Base-by-base conservation (phyloP, 176 grass and related monocot genomes). In the Echinochloa phyllopogon region DNA sequence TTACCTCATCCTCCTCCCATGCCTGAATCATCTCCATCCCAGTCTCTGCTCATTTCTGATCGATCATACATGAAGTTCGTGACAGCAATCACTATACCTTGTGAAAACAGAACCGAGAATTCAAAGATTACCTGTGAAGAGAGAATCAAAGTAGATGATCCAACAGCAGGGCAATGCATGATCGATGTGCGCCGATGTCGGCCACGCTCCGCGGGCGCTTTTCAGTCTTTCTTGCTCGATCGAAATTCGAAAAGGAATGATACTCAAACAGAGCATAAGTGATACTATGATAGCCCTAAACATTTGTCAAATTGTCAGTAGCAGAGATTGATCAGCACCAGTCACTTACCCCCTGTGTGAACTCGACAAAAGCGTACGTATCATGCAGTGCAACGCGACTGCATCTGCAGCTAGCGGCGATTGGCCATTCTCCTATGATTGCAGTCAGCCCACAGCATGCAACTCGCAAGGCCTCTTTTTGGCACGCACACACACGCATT, bases 361-460 rank as follows among this genome's bases (percentile, higher is more conserved):
- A 80, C 58, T 61, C 56, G n/a, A 25, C 64, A 25, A 10, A 24
- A 53, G 29, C 0, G 2, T 52, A 25, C 15, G 4, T 16, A 16
- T 71, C n/a, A 42, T 43, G 61, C 52, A 37, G 18, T 24, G 44
- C 45, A 48, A 36, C 13, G 36, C 33, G 37, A 59, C 17, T 40
- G 40, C 38, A 37, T 14, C 29, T 8, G 71, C 58, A n/a, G n/a
- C n/a, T n/a, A n/a, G 9, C 20, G 6, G 68, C 5, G 6, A 72
- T 71, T 62, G 84, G 84, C n/a, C 76, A 41, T 52, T n/a, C 16
- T 65, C 39, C 57, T 37, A 74, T 57, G 69, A 81, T 75, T 74
- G 77, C 69, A 56, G 36, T 63, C 43, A 56, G 48, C 49, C 38
- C 69, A 24, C 66, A 47, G 58, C 77, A 65, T 68, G 65, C 75